phyloP scores from a whole-genome alignment of 2,329 filamentous ascomycete genomes.

The Beauveria scarabaeidicola region DNA sequence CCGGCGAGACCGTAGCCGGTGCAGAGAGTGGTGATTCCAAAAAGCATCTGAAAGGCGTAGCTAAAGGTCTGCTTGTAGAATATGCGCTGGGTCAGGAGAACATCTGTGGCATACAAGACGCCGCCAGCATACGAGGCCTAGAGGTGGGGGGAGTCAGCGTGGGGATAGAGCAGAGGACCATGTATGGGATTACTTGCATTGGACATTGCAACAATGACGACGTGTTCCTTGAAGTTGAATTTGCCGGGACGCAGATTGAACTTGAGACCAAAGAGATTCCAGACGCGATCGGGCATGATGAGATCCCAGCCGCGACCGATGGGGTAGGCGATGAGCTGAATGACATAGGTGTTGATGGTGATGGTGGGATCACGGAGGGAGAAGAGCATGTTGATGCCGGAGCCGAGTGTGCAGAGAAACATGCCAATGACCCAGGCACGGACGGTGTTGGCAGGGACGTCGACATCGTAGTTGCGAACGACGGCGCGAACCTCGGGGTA shows the following conservation, averaged over 20 bases:
- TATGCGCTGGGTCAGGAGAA: constrained; percentile 40
- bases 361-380: constrained; percentile 51
- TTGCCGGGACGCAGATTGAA: constrained; percentile 49
- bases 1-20: constrained; percentile 52
- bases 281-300: constrained; percentile 44
- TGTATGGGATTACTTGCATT: constrained; percentile 37
- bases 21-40: constrained; percentile 46
- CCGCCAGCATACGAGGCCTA: constrained; percentile 50
- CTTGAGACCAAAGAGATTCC: constrained; percentile 42
- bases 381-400: constrained; percentile 53
- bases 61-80: constrained; percentile 50
- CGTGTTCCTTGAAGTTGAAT: constrained; percentile 56
- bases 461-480: constrained; percentile 56
- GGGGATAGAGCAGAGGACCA: constrained; percentile 3
- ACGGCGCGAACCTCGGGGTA: constrained; percentile 60
- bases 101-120: constrained; percentile 47
- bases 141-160: constrained; percentile 11
- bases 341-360: constrained; percentile 51
- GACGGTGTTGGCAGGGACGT: constrained; percentile 55
- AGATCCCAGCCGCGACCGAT: constrained; percentile 46
- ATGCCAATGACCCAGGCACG: constrained; percentile 57
- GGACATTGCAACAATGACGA: constrained; percentile 55
- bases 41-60: constrained; percentile 45
- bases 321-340: constrained; percentile 55
- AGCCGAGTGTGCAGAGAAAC: constrained; percentile 53